Evolutionary conservation across 805 yeast species (phyloP).

Genomic region (Myxozyma vanderwaltii): DNA sequence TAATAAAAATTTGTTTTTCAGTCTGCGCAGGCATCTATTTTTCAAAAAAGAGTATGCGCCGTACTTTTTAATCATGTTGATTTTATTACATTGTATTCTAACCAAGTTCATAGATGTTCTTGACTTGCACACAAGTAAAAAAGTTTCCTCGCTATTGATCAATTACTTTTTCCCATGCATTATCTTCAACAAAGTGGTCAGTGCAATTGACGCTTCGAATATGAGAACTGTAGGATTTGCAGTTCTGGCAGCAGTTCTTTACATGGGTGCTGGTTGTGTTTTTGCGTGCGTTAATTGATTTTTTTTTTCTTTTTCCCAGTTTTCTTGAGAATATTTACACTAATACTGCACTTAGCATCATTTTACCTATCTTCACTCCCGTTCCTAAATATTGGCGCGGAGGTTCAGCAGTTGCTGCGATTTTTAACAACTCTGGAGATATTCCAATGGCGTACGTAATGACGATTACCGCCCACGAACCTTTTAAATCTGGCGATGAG

Average conservation of each 20-base stretch:
- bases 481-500: conserved; percentile 60
- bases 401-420: conserved; percentile 69
- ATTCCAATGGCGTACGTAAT: conserved; percentile 76
- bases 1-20: conserved; percentile 75
- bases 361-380: conserved; percentile 53
- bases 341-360: conserved; percentile 34
- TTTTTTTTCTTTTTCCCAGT: not conserved
- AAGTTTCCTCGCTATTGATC: conserved; percentile 68
- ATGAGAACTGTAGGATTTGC: conserved; percentile 70
- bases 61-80: conserved; percentile 37
- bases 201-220: conserved; percentile 65
- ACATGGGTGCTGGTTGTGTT: conserved; percentile 51
- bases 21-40: conserved; percentile 66
- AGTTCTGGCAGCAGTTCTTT: conserved; percentile 51
- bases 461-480: conserved; percentile 64
- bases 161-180: conserved; percentile 73
- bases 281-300: conserved; percentile 40
- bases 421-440: conserved; percentile 79
- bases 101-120: too few relatives aligned
- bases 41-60: conserved; percentile 57
- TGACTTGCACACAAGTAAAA: conserved; percentile 49
- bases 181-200: conserved; percentile 71
- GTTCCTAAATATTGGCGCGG: conserved; percentile 77
- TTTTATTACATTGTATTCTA: too few relatives aligned
- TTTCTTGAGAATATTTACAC: not conserved